Evolutionary conservation across 306 rosid genomes (phyloP).

Genomic region (Calophaca sinica): DNA sequence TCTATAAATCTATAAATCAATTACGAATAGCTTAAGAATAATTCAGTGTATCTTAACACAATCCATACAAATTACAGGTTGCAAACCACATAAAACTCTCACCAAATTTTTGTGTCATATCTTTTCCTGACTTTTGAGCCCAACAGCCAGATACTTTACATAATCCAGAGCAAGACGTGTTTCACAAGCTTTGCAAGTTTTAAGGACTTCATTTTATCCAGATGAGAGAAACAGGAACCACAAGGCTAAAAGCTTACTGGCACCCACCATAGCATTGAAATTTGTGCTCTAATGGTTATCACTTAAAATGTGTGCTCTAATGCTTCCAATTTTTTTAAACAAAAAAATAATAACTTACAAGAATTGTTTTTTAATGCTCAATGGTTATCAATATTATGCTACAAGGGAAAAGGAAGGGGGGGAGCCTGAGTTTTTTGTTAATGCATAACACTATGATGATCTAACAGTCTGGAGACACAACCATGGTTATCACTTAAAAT

Average conservation of each 20-base stretch:
- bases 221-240: slow-evolving; percentile 29
- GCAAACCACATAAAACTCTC: slow-evolving; percentile 10
- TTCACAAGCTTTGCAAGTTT: slow-evolving; percentile 9
- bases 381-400: slow-evolving; percentile 29
- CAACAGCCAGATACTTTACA: slow-evolving; percentile 30
- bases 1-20: slow-evolving; percentile 20
- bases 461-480: no score
- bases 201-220: slow-evolving; percentile 19
- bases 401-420: neutral
- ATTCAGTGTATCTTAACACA: slow-evolving; percentile 18
- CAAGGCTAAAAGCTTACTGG: slow-evolving; percentile 21
- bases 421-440: no score
- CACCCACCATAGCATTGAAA: slow-evolving; percentile 31
- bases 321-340: slow-evolving; percentile 13
- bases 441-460: no score
- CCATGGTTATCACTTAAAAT: no score
- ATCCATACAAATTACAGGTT: slow-evolving; percentile 22
- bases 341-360: neutral
- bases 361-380: neutral
- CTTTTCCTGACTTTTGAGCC: slow-evolving; percentile 17
- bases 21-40: slow-evolving; percentile 38
- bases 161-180: slow-evolving; percentile 8
- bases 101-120: neutral
- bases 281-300: neutral
- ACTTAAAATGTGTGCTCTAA: slow-evolving; percentile 18